Evolutionary conservation across 495 filamentous ascomycete species (phyloP).

Genomic region (Massariosphaeria phaeospora): DNA sequence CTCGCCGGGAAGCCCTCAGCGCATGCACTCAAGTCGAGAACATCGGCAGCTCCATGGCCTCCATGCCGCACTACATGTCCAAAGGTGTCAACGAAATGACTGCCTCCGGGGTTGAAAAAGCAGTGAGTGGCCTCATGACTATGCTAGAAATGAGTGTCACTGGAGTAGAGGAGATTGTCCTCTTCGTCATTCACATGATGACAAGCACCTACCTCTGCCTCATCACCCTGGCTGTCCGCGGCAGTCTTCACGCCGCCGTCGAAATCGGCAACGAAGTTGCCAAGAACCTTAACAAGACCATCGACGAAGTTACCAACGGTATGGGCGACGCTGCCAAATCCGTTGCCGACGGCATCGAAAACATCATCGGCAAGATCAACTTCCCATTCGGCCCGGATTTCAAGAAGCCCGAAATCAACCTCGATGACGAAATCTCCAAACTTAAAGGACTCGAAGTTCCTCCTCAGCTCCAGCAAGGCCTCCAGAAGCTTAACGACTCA

Average conservation of each 20-base stretch:
- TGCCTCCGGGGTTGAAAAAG: conserved; percentile 67
- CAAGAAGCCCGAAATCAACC: conserved; percentile 52
- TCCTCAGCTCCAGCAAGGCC: conserved; percentile 54
- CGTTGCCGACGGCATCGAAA: conserved; percentile 61
- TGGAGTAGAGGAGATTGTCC: conserved; percentile 76
- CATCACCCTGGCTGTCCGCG: conserved; percentile 71
- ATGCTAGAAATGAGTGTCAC: conserved; percentile 74
- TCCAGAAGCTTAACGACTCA: conserved; percentile 64
- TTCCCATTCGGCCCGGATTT: conserved; percentile 36
- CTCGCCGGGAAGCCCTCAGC: conserved; percentile 73
- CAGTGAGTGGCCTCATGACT: conserved; percentile 68
- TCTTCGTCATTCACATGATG: conserved; percentile 87
- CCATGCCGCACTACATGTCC: conserved; percentile 91
- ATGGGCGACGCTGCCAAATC: conserved; percentile 51
- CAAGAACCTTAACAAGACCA: conserved; percentile 65
- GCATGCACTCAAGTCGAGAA: conserved; percentile 91
- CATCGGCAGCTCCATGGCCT: conserved; percentile 91
- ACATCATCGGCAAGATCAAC: conserved; percentile 48
- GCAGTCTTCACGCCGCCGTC: conserved; percentile 65
- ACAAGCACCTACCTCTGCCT: conserved; percentile 84
- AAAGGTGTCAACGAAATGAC: conserved; percentile 82
- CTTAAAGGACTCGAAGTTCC: conserved; percentile 70
- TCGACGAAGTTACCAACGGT: conserved; percentile 59
- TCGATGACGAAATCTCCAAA: conserved; percentile 54
- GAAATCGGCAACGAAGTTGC: conserved; percentile 65